These are phyloP conservation scores for Hirsutella minnesotensis DNA, from an alignment of 2,329 filamentous ascomycete species.

Conservation along the genomic window DNA sequence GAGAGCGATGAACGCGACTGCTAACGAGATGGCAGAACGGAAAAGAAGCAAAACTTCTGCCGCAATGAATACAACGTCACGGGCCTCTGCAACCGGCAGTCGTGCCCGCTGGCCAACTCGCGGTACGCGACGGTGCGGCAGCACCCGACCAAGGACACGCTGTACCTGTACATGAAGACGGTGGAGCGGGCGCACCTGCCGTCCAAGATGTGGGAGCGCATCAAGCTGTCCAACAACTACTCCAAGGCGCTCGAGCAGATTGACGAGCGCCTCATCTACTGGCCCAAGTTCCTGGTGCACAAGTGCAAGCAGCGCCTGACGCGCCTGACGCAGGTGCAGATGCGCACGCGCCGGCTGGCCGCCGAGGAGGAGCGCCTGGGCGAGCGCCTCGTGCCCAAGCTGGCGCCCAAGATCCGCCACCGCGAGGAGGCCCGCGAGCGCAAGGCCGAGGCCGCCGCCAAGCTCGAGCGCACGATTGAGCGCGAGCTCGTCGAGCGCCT, in stretches of 20 bases:
- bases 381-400: slow-evolving; percentile 75
- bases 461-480: slow-evolving; percentile 93
- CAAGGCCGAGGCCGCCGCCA: slow-evolving; percentile 72
- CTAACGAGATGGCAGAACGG: too few species aligned
- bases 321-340: slow-evolving; percentile 80
- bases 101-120: slow-evolving; percentile 81
- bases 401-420: slow-evolving; percentile 80
- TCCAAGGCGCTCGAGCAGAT: slow-evolving; percentile 78
- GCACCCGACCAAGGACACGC: slow-evolving; percentile 64
- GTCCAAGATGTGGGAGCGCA: slow-evolving; percentile 86
- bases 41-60: slow-evolving; percentile 86
- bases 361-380: slow-evolving; percentile 84
- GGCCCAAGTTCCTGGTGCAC: slow-evolving; percentile 85
- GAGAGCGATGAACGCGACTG: too few species aligned
- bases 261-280: slow-evolving; percentile 79
- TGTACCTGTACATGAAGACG: slow-evolving; percentile 97
- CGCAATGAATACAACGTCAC: slow-evolving; percentile 87
- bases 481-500: slow-evolving; percentile 85
- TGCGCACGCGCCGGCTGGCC: slow-evolving; percentile 65
- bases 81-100: slow-evolving; percentile 74
- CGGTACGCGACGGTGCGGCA: slow-evolving; percentile 86
- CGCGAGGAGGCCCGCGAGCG: slow-evolving; percentile 65
- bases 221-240: slow-evolving; percentile 85
- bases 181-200: slow-evolving; percentile 81
- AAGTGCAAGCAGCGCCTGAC: slow-evolving; percentile 97